Evolutionary conservation across 2,329 filamentous ascomycete genomes (phyloP).

Genomic region (Parafenestella ontariensis): DNA sequence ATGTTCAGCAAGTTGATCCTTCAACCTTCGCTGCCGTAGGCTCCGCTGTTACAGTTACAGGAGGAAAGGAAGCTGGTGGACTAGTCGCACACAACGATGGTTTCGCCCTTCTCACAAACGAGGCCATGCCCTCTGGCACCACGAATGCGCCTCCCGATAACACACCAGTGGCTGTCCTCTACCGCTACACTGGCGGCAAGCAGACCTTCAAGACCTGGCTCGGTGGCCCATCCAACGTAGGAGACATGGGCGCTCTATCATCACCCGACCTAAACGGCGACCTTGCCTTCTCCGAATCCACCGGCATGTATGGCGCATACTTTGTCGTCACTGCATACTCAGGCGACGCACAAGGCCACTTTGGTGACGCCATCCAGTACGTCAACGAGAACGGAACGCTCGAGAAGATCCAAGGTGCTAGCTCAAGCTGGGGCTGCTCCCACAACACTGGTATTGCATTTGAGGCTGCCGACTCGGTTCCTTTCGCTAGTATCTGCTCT

Average conservation of each 20-base stretch:
- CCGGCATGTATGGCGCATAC: slow-evolving; percentile 67
- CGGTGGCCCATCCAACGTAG: slow-evolving; percentile 63
- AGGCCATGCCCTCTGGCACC: slow-evolving; percentile 60
- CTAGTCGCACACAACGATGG: slow-evolving; percentile 69
- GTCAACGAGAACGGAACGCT: slow-evolving; percentile 58
- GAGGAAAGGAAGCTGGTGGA: slow-evolving; percentile 64
- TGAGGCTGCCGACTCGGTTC: slow-evolving; percentile 64
- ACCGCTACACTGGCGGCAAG: slow-evolving; percentile 63
- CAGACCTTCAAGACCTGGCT: slow-evolving; percentile 67
- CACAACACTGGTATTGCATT: slow-evolving; percentile 72
- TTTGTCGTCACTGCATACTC: slow-evolving; percentile 67
- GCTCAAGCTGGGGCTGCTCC: slow-evolving; percentile 66
- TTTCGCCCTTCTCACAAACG: slow-evolving; percentile 68
- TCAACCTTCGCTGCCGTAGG: slow-evolving; percentile 63
- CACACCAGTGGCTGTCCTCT: slow-evolving; percentile 64
- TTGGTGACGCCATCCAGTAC: slow-evolving; percentile 64
- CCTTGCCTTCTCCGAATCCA: slow-evolving; percentile 64
- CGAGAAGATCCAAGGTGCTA: slow-evolving; percentile 60
- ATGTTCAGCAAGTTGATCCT: slow-evolving; percentile 64
- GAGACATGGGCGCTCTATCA: slow-evolving; percentile 55
- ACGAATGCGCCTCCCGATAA: slow-evolving; percentile 56
- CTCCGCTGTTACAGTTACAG: slow-evolving; percentile 58
- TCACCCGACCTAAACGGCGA: slow-evolving; percentile 68
- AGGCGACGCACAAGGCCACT: slow-evolving; percentile 63
- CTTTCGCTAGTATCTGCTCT: slow-evolving; percentile 66